Conservation (phyloP, 1,139 yeast species). For the Blastobotrys proliferans region DNA sequence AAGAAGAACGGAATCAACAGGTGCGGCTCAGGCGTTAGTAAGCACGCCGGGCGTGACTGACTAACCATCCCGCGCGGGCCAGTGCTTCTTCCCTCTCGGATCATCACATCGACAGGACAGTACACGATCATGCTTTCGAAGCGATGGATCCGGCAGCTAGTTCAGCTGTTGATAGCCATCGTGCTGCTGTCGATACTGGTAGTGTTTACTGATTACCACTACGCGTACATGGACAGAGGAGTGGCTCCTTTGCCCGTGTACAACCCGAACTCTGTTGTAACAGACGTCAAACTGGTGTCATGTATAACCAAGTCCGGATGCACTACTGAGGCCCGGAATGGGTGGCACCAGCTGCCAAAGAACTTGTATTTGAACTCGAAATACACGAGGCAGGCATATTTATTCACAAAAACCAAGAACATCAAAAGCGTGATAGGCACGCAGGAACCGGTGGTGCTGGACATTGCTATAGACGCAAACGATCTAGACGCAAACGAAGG, state of each 20-base stretch:
- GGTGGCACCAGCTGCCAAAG: conserved; percentile 35
- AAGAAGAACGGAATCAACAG: no score
- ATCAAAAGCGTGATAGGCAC: conserved; percentile 27
- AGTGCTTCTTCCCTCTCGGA: not conserved
- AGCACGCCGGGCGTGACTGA: no score
- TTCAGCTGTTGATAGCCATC: conserved; percentile 23
- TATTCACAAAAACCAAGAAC: conserved; percentile 28
- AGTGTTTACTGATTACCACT: conserved; percentile 25
- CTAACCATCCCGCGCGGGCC: no score
- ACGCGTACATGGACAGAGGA: conserved; percentile 32
- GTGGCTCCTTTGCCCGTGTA: conserved; percentile 29
- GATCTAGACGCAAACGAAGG: conserved; percentile 25
- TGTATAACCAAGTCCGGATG: conserved; percentile 31
- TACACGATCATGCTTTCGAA: conserved; percentile 26
- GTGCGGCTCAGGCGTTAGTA: no score
- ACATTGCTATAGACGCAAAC: conserved; percentile 4
- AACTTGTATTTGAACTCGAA: conserved; percentile 32
- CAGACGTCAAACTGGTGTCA: conserved; percentile 30
- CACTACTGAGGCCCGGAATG: conserved; percentile 20
- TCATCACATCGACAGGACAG: no score
- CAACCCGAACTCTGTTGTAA: conserved; percentile 28
- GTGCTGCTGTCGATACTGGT: conserved; percentile 20
- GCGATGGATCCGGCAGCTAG: conserved; percentile 28
- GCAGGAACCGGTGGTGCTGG: conserved; percentile 10
- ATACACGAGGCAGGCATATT: conserved; percentile 31